Base-by-base conservation (phyloP, 345 rosid species). In the Abelmoschus esculentus region DNA sequence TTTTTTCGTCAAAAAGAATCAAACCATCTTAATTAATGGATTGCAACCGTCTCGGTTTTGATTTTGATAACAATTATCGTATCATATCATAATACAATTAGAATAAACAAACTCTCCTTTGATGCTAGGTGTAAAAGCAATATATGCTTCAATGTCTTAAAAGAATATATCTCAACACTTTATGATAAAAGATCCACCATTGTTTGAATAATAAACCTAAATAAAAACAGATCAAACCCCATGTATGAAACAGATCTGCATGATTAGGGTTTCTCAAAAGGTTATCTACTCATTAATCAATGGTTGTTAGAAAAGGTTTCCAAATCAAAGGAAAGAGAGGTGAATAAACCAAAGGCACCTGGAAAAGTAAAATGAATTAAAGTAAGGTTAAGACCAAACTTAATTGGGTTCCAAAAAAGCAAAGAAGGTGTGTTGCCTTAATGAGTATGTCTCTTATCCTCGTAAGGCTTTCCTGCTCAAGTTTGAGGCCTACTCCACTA, bases 381-480 rank as follows among this genome's bases (percentile, higher is more conserved):
- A 47, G 47, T 4, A 22, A 22, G 59, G 29, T 22, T 8, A 69
- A 47, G 40, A 26, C 50, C 36, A 56, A 28, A 38, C 62, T 66
- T 46, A 73, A 61, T 73, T 65, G 73, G 67, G 26, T 53, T 74
- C 40, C 28, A 54, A 50, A 50, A 76, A 77, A 73, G 74, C 67
- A 73, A 61, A 59, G 69, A 46, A 47, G 42, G 28, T 67, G 46
- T 69, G 72, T 73, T 76, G 50, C 74, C 82, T 58, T 60, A 78
- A 71, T 78, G 73, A 74, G 77, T 76, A 61, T 76, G 84, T 73
- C 75, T 78, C 67, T 74, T 46, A 7, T 74, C 54, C 46, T 76
- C 80, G 17, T 19, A 19, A 75, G 75, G 73, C 76, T 75, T 68
- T 13, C 19, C n/a, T 17, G 58, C 56, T 68, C 49, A 80, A 75